phyloP scores from a whole-genome alignment of 176 grass and related monocot species.

The Eragrostis nindensis region DNA sequence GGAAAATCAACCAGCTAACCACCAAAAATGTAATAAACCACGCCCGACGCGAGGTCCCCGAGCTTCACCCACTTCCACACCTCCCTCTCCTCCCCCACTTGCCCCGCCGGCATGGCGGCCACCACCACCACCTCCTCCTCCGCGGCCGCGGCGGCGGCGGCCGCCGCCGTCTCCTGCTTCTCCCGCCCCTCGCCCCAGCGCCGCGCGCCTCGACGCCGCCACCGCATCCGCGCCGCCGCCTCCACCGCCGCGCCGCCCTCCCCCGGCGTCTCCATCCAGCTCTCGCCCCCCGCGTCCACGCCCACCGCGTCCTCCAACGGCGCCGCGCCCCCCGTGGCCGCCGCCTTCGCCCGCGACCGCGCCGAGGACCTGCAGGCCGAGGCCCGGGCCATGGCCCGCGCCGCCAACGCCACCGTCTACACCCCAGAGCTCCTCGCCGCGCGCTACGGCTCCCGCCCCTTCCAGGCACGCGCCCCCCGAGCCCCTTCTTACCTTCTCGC shows the following conservation, averaged over 20 bases:
- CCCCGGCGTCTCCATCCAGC: constrained; percentile 61
- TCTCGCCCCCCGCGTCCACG: constrained; percentile 32
- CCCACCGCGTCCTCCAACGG: constrained; percentile 23
- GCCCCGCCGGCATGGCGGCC: neutral
- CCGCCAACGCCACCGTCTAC: constrained; percentile 72
- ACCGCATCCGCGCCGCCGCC: constrained; percentile 12
- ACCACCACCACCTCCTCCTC: constrained; percentile 34
- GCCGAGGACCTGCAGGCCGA: constrained; percentile 84
- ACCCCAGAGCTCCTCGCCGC: constrained; percentile 72
- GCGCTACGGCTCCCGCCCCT: constrained; percentile 72
- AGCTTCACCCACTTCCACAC: neutral
- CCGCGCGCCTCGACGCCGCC: neutral
- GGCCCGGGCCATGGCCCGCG: constrained; percentile 78
- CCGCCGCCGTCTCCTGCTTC: neutral
- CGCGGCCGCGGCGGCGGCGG: neutral
- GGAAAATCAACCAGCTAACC: neutral
- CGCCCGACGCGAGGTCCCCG: neutral
- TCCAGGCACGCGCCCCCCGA: constrained; percentile 51
- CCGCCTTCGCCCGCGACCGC: constrained; percentile 50
- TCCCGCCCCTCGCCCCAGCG: neutral
- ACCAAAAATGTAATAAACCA: neutral
- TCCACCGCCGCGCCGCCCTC: constrained; percentile 56
- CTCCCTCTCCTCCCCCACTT: neutral
- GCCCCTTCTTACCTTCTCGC: neutral
- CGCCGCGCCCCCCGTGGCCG: constrained; percentile 7